Percentiles rank a stretch among this genome's conserved stretches.
These are phyloP conservation scores for Fragaria iinumae DNA, from an alignment of 306 rosid genomes.

Conservation along the genomic window DNA sequence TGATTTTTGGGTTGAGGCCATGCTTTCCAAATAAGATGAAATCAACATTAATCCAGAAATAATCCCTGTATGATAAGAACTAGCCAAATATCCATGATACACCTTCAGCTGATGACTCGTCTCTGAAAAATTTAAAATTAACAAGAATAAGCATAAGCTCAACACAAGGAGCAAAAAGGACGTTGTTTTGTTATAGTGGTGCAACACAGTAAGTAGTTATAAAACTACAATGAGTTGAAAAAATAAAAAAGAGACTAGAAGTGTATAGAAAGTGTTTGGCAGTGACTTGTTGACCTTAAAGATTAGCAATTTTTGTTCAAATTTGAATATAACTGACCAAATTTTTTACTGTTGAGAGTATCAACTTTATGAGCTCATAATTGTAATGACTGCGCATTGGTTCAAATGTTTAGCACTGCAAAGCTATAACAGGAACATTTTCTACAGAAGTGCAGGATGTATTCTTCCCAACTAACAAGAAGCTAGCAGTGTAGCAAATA, in stretches of 20 bases:
- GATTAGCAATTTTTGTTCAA: background rate
- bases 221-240: background rate
- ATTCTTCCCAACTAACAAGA: background rate
- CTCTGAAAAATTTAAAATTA: conserved; percentile 42
- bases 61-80: conserved; percentile 93
- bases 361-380: background rate
- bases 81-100: conserved; percentile 78
- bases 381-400: background rate
- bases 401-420: background rate
- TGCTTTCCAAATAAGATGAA: conserved; percentile 69
- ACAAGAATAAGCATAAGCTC: conserved; percentile 8
- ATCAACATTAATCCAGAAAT: conserved; percentile 79
- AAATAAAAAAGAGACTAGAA: background rate
- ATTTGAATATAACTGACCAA: background rate
- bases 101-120: conserved; percentile 51
- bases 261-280: background rate
- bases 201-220: background rate
- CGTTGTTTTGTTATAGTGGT: background rate
- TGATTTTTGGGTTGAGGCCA: conserved; percentile 53
- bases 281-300: background rate
- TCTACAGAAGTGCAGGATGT: background rate
- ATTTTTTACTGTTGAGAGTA: background rate
- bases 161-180: background rate
- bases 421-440: background rate
- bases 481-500: background rate